Evolutionary conservation across 768 basidiomycete species (phyloP).

Genomic region (Suillus occidentalis): DNA sequence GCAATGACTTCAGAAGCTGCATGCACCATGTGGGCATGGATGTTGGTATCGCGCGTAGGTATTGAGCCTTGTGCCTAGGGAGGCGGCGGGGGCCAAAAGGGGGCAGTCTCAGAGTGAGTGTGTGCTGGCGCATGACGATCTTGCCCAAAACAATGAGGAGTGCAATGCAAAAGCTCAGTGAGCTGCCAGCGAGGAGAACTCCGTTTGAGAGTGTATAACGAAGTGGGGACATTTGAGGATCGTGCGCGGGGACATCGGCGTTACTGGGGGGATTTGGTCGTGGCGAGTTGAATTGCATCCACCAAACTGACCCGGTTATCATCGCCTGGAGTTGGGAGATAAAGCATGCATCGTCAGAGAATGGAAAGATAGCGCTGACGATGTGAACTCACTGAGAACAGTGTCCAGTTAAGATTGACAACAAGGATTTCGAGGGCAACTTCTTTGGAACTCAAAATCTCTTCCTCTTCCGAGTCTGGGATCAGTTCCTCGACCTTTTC

Average conservation of each 20-base stretch:
- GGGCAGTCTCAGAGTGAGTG: not conserved
- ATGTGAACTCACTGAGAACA: not conserved
- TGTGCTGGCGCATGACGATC: not conserved
- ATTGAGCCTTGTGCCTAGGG: not conserved
- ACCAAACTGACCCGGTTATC: not conserved
- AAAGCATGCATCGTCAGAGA: not conserved
- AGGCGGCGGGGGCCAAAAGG: not conserved
- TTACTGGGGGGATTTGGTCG: not conserved
- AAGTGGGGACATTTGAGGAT: not conserved
- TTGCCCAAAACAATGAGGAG: not conserved
- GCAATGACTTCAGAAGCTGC: not conserved
- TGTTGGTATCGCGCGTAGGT: not conserved
- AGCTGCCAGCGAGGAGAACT: not conserved
- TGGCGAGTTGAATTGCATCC: not conserved
- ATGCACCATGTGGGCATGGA: not conserved
- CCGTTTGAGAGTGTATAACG: not conserved
- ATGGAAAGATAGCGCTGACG: not conserved
- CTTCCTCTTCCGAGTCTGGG: not conserved
- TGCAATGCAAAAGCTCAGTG: not conserved
- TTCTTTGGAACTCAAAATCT: not conserved
- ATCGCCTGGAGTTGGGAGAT: not conserved
- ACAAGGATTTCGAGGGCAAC: not conserved
- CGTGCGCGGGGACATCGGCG: not conserved
- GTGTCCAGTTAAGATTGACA: not conserved
- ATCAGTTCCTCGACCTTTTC: not conserved